A percentile compares a stretch with the other conserved stretches of the same genome.
Evolutionary conservation across 139 green algal species (phyloP).

Genomic region (Astrephomene gubernaculifera): DNA sequence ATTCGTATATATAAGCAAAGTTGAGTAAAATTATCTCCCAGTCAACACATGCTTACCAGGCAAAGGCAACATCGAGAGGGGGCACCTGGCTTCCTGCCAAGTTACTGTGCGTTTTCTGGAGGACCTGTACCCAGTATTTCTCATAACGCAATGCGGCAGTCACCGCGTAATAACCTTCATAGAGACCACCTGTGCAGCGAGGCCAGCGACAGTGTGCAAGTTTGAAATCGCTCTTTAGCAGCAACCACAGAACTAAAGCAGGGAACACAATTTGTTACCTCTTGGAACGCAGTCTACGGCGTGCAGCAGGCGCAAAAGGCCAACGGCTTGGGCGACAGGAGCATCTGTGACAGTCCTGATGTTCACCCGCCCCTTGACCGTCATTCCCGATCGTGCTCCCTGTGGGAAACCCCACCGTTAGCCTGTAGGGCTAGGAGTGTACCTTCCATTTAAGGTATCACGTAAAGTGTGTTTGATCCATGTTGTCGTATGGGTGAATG

Average conservation of each 20-base stretch:
- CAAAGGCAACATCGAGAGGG: constrained; percentile 11
- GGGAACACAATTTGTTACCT: background rate
- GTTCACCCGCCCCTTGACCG: too few species aligned
- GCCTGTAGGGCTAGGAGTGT: too few species aligned
- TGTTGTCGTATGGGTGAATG: too few species aligned
- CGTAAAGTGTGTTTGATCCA: too few species aligned
- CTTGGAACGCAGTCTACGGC: constrained; percentile 11
- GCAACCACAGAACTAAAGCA: background rate
- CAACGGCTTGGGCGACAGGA: too few species aligned
- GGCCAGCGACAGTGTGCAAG: background rate
- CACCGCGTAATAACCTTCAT: constrained; percentile 10
- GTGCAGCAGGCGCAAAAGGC: constrained; percentile 1
- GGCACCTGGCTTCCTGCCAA: background rate
- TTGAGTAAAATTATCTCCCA: background rate
- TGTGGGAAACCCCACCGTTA: too few species aligned
- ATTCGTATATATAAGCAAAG: background rate
- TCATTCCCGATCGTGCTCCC: too few species aligned
- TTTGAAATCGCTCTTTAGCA: background rate
- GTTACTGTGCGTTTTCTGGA: background rate
- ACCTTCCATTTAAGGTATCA: too few species aligned
- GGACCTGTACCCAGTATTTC: background rate
- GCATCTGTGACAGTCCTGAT: too few species aligned
- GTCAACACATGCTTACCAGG: constrained; percentile 2
- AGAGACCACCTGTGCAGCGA: background rate
- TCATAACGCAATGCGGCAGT: constrained; percentile 11